Conservation (phyloP, 768 basidiomycete genomes). For the Phanerochaete carnosa region DNA sequence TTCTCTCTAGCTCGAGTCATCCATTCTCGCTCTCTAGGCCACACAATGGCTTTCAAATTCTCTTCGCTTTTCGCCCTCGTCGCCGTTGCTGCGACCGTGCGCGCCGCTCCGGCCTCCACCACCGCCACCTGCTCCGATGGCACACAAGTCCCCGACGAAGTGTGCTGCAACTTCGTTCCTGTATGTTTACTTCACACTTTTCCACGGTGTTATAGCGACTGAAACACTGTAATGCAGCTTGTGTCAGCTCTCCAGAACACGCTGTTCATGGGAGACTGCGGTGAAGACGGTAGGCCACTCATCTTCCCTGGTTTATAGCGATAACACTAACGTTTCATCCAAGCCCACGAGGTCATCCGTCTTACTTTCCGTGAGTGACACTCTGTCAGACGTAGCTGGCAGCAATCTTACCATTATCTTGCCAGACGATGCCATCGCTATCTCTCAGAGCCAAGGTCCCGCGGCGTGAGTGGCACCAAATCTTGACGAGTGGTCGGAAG, state of each 20-base stretch:
- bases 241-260: background rate
- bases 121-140: conserved; percentile 27
- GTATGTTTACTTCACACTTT: conserved; percentile 16
- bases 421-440: conserved; percentile 21
- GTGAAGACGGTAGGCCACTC: conserved; percentile 15
- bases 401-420: conserved; percentile 14
- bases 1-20: too few relatives aligned
- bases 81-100: background rate
- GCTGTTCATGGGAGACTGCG: conserved; percentile 20
- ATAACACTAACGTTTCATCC: too few relatives aligned
- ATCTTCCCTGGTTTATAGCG: too few relatives aligned
- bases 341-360: conserved; percentile 22
- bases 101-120: background rate
- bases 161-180: conserved; percentile 28
- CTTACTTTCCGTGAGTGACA: conserved; percentile 22
- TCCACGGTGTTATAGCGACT: background rate
- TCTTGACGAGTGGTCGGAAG: too few relatives aligned
- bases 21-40: too few relatives aligned
- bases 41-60: conserved; percentile 12
- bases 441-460: conserved; percentile 13
- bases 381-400: conserved; percentile 12
- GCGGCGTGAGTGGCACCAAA: conserved; percentile 9
- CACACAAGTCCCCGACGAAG: conserved; percentile 23
- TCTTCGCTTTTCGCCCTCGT: conserved; percentile 1
- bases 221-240: background rate